These are phyloP conservation scores for Penstemon davidsonii DNA, from an alignment of 257 asterid genomes.

Conservation along the genomic window DNA sequence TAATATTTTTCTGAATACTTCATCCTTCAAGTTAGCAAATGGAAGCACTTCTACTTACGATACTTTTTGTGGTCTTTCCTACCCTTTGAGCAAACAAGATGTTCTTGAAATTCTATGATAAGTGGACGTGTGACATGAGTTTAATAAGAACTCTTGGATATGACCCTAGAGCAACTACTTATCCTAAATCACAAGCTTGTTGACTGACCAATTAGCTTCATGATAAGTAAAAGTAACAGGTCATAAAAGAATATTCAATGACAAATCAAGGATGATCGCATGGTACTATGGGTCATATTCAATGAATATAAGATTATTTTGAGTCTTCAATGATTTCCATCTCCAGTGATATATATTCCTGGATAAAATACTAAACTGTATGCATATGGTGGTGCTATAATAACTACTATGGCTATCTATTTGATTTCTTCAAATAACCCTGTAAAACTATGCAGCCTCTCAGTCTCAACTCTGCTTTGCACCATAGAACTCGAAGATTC, in stretches of 20 bases:
- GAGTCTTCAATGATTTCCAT: neutral
- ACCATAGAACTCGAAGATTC: neutral
- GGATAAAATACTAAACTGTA: neutral
- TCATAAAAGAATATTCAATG: neutral
- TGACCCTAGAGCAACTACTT: neutral
- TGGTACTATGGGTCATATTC: neutral
- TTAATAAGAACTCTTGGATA: slow-evolving; percentile 4
- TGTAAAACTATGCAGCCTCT: neutral
- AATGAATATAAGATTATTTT: slow-evolving; percentile 10
- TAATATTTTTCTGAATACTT: neutral
- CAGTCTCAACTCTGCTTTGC: neutral
- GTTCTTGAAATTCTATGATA: neutral
- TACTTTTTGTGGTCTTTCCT: neutral
- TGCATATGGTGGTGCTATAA: neutral
- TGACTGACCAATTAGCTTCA: neutral
- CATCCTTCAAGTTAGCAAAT: neutral
- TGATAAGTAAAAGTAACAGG: neutral
- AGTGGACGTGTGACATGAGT: slow-evolving; percentile 1
- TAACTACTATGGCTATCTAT: neutral
- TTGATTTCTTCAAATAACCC: neutral
- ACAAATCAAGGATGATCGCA: neutral
- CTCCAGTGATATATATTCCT: neutral
- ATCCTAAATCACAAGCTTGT: neutral
- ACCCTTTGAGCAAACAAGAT: neutral
- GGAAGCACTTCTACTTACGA: neutral